Base-by-base conservation (phyloP, 768 basidiomycete species). In the Wakefieldia striispora region DNA sequence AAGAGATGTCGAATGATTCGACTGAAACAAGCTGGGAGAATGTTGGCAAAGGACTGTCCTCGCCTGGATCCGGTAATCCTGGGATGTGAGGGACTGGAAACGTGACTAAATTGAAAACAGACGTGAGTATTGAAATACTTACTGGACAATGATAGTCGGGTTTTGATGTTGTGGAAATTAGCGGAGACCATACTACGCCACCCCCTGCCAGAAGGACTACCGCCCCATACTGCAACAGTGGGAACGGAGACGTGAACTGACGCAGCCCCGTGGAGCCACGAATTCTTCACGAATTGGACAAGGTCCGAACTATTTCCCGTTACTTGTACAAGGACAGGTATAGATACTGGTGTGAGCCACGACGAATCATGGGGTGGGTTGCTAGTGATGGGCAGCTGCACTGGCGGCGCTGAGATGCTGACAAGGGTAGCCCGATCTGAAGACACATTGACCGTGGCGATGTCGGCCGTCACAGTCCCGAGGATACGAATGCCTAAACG, bases 401-500 rank as follows among this genome's bases (percentile, higher is more conserved):
- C 47, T 0, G 79, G 76, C 1, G 75, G 71, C 1, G 76, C 49
- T 13, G 71, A 61, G n/a, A 88, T 57, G 0, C 69, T 68, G 4
- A 76, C 75, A 6, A 90, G 77, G 4, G 72, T 55, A 8, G 66
- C 53, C 43, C 16, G 48, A 39, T 75, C 65, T 6, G 82, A 75
- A 21, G 72, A 66, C 3, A 90, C 61, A 26, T 71, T 61, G 50
- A 86, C 72, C 3, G 74, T 75, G 40, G 73, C 76, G 45, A 84
- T 66, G 46, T 75, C 69, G 36, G 86, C 74, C 5, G 86, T 76
- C 12, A 87, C 78, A 13, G 67, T 72, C 53, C 80, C 78, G 45
- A 91, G 57, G 12, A 62, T 67, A 29, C 72, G 72, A 26, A 91
- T 75, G 6, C 85, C 80, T 77, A 86, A 83, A 29, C 85, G 75